Evolutionary conservation across 2,329 filamentous ascomycete genomes (phyloP).

Genomic region (Trichoderma sp.): DNA sequence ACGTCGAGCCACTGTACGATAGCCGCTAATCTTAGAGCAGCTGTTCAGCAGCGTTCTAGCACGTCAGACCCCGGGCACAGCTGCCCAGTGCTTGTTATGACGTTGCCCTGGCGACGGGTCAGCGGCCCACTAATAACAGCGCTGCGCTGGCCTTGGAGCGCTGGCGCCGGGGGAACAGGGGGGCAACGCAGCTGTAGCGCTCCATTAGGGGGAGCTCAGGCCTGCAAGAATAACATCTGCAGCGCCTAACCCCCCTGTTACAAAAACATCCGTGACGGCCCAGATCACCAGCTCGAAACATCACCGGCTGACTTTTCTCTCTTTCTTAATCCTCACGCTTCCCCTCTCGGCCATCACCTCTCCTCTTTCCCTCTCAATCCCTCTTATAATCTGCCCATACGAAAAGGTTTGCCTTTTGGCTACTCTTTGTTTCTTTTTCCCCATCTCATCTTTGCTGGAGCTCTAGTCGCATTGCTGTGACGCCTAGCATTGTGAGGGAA

Average conservation of each 20-base stretch:
- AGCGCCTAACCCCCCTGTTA: slow-evolving; percentile 24
- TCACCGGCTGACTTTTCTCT: slow-evolving; percentile 10
- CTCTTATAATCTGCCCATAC: background rate
- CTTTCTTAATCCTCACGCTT: background rate
- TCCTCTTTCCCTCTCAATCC: background rate
- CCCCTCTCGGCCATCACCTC: background rate
- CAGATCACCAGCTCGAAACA: slow-evolving; percentile 4
- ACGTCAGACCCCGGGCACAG: background rate
- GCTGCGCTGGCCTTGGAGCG: slow-evolving; percentile 11
- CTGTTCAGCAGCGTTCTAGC: background rate
- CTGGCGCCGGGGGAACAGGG: slow-evolving; percentile 21
- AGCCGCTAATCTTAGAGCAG: background rate
- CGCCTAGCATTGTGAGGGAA: slow-evolving; percentile 3
- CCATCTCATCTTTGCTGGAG: background rate
- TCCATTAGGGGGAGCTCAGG: background rate
- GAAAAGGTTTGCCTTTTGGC: background rate
- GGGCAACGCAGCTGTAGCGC: background rate
- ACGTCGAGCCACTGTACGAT: background rate
- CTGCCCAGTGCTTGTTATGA: slow-evolving; percentile 17
- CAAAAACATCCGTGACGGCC: slow-evolving; percentile 37
- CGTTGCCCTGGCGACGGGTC: slow-evolving; percentile 29
- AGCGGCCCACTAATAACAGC: slow-evolving; percentile 26
- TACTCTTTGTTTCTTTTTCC: background rate
- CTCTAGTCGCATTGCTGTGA: background rate
- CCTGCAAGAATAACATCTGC: slow-evolving; percentile 30